Evolutionary conservation across 805 yeast genomes (phyloP).

Genomic region (Metschnikowia peoriensis): DNA sequence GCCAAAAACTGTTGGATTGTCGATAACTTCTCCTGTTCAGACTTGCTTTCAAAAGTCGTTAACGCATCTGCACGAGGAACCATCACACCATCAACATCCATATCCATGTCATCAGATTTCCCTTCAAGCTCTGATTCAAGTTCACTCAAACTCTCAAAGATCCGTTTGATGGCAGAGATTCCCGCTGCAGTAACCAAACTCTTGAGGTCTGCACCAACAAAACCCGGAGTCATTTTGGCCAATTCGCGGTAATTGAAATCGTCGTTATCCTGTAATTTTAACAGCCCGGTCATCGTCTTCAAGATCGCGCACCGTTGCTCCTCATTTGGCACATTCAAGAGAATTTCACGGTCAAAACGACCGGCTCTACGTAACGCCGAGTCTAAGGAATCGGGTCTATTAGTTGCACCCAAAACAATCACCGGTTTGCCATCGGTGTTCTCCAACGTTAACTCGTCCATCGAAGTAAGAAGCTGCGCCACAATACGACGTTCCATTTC

Average conservation of each 20-base stretch:
- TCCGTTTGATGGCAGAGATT: conserved; percentile 87
- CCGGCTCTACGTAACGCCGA: conserved; percentile 96
- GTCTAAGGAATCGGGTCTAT: conserved; percentile 93
- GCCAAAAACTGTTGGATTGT: conserved; percentile 70
- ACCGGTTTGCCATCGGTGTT: conserved; percentile 93
- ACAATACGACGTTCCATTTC: conserved; percentile 98
- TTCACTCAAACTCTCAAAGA: conserved; percentile 60
- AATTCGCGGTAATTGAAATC: conserved; percentile 63
- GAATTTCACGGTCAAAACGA: conserved; percentile 91
- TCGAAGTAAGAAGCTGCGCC: conserved; percentile 89
- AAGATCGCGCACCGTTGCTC: conserved; percentile 73
- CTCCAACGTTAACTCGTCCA: conserved; percentile 87
- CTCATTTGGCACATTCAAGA: conserved; percentile 93
- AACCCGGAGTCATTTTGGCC: conserved; percentile 95
- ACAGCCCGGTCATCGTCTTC: conserved; percentile 62
- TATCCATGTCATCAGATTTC: conserved; percentile 32
- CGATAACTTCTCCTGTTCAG: conserved; percentile 44
- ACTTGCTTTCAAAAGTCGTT: conserved; percentile 27
- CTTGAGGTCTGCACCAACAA: conserved; percentile 95
- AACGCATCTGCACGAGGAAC: neutral
- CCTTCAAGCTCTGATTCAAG: conserved; percentile 31
- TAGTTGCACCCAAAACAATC: conserved; percentile 92
- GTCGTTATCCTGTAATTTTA: conserved; percentile 59
- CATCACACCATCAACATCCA: conserved; percentile 31
- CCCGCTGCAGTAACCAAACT: conserved; percentile 96